These are phyloP conservation scores for Psidium friedrichsthalianum DNA, from an alignment of 345 rosid genomes.

Conservation along the genomic window DNA sequence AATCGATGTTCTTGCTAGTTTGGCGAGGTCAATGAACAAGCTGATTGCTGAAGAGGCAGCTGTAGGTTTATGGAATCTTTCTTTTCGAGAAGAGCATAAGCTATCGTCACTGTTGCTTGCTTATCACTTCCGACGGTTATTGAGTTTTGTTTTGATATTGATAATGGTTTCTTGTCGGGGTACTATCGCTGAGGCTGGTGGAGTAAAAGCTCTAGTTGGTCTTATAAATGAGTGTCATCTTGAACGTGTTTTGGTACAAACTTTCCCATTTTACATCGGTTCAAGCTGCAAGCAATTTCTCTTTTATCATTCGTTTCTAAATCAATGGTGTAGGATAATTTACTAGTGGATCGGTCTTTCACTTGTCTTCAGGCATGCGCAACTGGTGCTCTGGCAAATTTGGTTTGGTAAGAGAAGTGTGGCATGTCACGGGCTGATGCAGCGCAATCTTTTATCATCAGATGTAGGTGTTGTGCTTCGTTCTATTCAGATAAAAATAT, in stretches of 20 bases:
- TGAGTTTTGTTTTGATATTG: not conserved
- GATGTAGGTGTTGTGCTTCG: slow-evolving; percentile 42
- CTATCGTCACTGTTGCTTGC: slow-evolving; percentile 6
- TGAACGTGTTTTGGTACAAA: slow-evolving; percentile 13
- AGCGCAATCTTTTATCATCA: slow-evolving; percentile 62
- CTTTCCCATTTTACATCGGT: not conserved
- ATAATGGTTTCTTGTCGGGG: slow-evolving; percentile 21
- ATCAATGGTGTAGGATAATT: not conserved
- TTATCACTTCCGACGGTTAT: no score
- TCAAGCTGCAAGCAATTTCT: not conserved
- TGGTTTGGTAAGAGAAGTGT: slow-evolving; percentile 60
- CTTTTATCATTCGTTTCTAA: not conserved
- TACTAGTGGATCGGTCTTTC: not conserved
- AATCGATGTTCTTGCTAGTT: slow-evolving; percentile 40
- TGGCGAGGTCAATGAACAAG: slow-evolving; percentile 68
- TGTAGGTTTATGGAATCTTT: slow-evolving; percentile 74
- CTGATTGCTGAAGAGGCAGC: slow-evolving; percentile 76
- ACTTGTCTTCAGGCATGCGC: slow-evolving; percentile 51
- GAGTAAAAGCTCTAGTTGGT: slow-evolving; percentile 57
- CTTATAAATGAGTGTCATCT: slow-evolving; percentile 14
- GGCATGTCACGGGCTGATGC: slow-evolving; percentile 67
- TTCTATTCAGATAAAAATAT: not conserved
- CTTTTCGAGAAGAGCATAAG: slow-evolving; percentile 71
- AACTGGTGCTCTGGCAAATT: slow-evolving; percentile 79
- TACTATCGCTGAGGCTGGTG: slow-evolving; percentile 70